Evolutionary conservation across 2,329 filamentous ascomycete genomes (phyloP), one percentile per base, ranked within the genome.

Genomic region (Exophiala sp.): DNA sequence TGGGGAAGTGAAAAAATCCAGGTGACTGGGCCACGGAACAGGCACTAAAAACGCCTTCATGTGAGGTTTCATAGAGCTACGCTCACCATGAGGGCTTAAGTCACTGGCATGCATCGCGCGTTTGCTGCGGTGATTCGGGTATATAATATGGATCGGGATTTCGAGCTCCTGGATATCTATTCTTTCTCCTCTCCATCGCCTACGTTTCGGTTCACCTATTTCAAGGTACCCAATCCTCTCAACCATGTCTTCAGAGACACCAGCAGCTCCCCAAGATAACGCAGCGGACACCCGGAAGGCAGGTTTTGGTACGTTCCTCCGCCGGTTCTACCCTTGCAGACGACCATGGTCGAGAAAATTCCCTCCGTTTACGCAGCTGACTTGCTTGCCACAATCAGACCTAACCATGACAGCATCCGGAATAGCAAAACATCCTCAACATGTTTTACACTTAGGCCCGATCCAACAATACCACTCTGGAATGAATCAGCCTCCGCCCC

Each of bases 1-100:
- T 10, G 48, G 38, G 16, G 48, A 48, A 9, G 45, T 40, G 11
- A 60, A 58, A 50, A 58, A 60, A 46, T 47, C 41, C n/a, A 50
- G 53, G 32, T 57, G 45, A 58, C 14, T 24, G 22, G 23, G 13
- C 14, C 9, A 30, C 24, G 9, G 21, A 23, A 14, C n/a, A 18
- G 18, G 30, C 29, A 8, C 6, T 4, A 3, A 13, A 9, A 8
- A 37, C 38, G 24, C 10, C 18, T 41, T 41, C 38, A 41, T 11
- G 13, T 10, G 38, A 40, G 38, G 38, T 41, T 41, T 27, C 21
- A 37, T 37, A 37, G 18, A 5, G 5, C 18, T 18, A 8, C 6
- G 7, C 34, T 19, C 34, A 19, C 11, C 7, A 18, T 24, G 32
- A 23, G 41, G 19, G 24, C 22, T 18, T 43, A n/a, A 29, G 16